A percentile compares a stretch with the other conserved stretches of the same genome.
These are phyloP conservation scores for Myriosclerotinia curreyana DNA, from an alignment of 2,329 filamentous ascomycete species.

Conservation along the genomic window DNA sequence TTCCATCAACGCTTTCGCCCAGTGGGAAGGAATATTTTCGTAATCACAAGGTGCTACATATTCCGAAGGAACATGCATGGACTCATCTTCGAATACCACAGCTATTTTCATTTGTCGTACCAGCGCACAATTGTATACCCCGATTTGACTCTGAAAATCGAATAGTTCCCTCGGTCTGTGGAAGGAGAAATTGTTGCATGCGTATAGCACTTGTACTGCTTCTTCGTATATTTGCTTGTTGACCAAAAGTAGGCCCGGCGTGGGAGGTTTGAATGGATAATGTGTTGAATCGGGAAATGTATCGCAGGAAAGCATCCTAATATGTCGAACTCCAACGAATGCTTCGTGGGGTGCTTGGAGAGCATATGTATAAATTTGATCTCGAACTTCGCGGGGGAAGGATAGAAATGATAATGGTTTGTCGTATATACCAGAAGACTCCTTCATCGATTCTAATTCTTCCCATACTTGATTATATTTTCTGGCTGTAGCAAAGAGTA, in stretches of 20 bases:
- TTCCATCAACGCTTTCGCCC: constrained; percentile 13
- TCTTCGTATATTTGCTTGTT: constrained; percentile 16
- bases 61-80: constrained; percentile 2
- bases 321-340: constrained; percentile 16
- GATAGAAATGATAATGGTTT: constrained; percentile 31
- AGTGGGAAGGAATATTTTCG: constrained; percentile 18
- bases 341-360: constrained; percentile 24
- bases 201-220: constrained; percentile 10
- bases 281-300: constrained; percentile 16
- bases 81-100: constrained; percentile 15
- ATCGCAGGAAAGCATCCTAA: constrained; percentile 17
- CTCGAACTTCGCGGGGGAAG: constrained; percentile 36
- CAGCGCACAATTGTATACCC: constrained; percentile 10
- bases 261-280: constrained; percentile 20
- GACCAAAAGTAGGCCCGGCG: constrained; percentile 9
- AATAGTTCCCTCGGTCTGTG: constrained; percentile 13
- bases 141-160: constrained; percentile 16
- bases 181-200: constrained; percentile 19
- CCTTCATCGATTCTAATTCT: constrained; percentile 15
- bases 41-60: constrained; percentile 14
- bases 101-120: constrained; percentile 17
- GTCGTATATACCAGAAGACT: constrained; percentile 10
- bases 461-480: constrained; percentile 17
- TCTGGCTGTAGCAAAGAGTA: constrained; percentile 16
- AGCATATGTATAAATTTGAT: constrained; percentile 35